Evolutionary conservation across 805 yeast genomes (phyloP).

Genomic region (Jamesozyma hellenica): DNA sequence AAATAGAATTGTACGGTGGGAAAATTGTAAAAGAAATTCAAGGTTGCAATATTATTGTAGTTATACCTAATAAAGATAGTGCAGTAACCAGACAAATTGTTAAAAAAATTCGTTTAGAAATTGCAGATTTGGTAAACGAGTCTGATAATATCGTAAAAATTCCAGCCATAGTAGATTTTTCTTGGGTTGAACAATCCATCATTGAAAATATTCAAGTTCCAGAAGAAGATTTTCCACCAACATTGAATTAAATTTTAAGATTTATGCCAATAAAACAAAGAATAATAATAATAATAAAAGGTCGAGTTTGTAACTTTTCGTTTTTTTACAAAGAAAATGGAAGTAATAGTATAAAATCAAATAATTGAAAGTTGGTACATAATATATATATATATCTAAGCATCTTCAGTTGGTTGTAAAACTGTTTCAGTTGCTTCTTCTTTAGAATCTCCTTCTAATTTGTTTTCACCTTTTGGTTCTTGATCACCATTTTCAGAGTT

Average conservation of each 20-base stretch:
- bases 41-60: constrained; percentile 34
- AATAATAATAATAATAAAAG: too few relatives aligned
- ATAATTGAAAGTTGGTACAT: neutral
- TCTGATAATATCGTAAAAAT: constrained; percentile 10
- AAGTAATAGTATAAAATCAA: too few relatives aligned
- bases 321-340: too few relatives aligned
- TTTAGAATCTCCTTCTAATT: too few relatives aligned
- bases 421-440: too few relatives aligned
- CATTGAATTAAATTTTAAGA: too few relatives aligned
- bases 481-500: neutral
- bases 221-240: constrained; percentile 24
- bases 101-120: neutral
- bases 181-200: constrained; percentile 33
- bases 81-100: neutral
- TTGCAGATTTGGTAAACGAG: neutral
- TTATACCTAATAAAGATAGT: constrained; percentile 12
- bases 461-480: constrained; percentile 1
- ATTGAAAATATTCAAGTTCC: constrained; percentile 24
- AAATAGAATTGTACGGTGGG: constrained; percentile 39
- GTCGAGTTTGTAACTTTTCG: too few relatives aligned
- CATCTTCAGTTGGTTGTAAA: too few relatives aligned
- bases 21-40: constrained; percentile 21
- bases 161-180: constrained; percentile 28
- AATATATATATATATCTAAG: neutral
- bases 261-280: too few relatives aligned